Conservation (phyloP, 2,329 filamentous ascomycete genomes). For the Polychaeton citri region DNA sequence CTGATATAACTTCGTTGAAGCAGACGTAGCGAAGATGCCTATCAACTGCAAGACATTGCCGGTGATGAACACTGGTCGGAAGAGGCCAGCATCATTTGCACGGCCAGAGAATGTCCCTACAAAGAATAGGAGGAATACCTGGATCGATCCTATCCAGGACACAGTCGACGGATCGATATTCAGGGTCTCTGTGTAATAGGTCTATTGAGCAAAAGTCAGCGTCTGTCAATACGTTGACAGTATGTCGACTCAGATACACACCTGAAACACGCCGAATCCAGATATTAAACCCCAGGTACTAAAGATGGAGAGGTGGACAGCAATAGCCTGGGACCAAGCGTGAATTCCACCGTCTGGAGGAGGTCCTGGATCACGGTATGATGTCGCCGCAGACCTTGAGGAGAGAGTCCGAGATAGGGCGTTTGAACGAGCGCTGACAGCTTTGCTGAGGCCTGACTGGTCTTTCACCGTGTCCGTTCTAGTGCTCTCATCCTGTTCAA, state of each 20-base stretch:
- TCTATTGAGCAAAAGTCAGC: too few species aligned
- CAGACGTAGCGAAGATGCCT: slow-evolving; percentile 5
- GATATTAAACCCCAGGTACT: slow-evolving; percentile 12
- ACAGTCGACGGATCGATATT: slow-evolving; percentile 28
- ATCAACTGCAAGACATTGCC: slow-evolving; percentile 4
- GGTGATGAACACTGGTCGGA: background rate
- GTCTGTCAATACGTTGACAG: too few species aligned
- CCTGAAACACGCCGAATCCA: slow-evolving; percentile 29
- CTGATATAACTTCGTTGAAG: slow-evolving; percentile 5
- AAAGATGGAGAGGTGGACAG: background rate
- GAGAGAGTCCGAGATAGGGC: too few species aligned
- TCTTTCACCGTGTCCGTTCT: too few species aligned
- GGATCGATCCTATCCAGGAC: slow-evolving; percentile 35
- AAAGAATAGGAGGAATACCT: slow-evolving; percentile 29
- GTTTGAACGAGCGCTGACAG: too few species aligned
- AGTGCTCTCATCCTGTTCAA: too few species aligned
- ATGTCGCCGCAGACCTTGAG: too few species aligned
- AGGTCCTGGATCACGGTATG: background rate
- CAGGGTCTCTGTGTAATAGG: slow-evolving; percentile 21
- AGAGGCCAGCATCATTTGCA: slow-evolving; percentile 24
- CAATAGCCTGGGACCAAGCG: background rate
- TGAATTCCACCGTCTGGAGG: background rate
- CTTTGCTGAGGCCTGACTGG: too few species aligned
- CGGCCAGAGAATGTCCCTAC: slow-evolving; percentile 26
- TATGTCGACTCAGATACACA: too few species aligned